These are phyloP conservation scores for Senecio squalidus DNA, from an alignment of 140 eudicot genomes.

Conservation along the genomic window DNA sequence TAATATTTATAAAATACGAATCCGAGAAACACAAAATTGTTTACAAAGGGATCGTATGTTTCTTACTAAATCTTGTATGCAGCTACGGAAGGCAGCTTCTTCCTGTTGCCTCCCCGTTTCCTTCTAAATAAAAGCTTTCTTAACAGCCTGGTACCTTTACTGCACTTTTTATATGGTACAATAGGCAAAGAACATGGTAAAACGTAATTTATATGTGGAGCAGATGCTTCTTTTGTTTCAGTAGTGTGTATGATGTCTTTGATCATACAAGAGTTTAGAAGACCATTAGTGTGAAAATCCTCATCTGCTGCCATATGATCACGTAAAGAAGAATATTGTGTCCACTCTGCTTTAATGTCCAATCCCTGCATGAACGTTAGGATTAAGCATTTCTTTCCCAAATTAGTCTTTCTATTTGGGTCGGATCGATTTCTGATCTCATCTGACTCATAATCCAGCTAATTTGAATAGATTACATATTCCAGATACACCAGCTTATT, in stretches of 20 bases:
- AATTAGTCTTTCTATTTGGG: not conserved
- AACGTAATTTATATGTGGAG: conserved; percentile 7
- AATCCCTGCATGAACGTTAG: conserved; percentile 18
- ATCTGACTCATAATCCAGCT: too few relatives aligned
- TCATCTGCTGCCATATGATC: conserved; percentile 63
- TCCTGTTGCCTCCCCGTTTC: conserved; percentile 47
- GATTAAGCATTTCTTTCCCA: not conserved
- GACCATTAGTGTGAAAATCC: conserved; percentile 12
- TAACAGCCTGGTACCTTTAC: conserved; percentile 44
- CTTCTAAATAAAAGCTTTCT: conserved; percentile 54
- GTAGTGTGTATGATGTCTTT: conserved; percentile 30
- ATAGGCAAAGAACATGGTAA: conserved; percentile 39
- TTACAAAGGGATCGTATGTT: conserved; percentile 14
- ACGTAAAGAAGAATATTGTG: conserved; percentile 44
- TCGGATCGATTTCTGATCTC: too few relatives aligned
- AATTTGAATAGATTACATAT: too few relatives aligned
- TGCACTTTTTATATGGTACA: conserved; percentile 36
- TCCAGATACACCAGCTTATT: too few relatives aligned
- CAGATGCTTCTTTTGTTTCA: conserved; percentile 11
- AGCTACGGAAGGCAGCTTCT: conserved; percentile 15
- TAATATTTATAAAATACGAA: not conserved
- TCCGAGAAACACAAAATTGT: not conserved
- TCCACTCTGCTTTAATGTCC: conserved; percentile 17
- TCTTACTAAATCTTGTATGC: conserved; percentile 19
- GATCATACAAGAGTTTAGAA: conserved; percentile 23